Base-by-base conservation (phyloP, 192 early-diverging fungal genomes). In the Martensiomyces pterosporus region DNA sequence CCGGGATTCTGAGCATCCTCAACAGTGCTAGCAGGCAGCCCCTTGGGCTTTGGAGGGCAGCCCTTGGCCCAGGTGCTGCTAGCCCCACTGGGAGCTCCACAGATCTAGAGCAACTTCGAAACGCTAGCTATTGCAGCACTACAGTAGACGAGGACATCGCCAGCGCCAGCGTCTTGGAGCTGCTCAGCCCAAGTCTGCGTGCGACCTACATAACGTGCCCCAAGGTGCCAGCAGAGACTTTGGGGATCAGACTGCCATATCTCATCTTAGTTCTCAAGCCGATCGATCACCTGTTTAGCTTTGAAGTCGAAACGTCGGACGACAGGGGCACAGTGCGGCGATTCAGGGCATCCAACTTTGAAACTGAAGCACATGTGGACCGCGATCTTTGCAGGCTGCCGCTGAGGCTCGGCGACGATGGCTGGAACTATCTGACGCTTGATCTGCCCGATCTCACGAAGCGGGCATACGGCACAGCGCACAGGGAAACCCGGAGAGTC, bases 401-500 rank as follows among this genome's bases (percentile, higher is more conserved):
- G 2, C 77, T 98, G 80, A 82, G 88, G 7, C 68, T 98, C 33
- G n/a, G n/a, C n/a, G 94, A 98, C 52, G 79, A 86, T 48, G 93
- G 92, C 8, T 98, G 94, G 94, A 98, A 98, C 62, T 89, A 98
- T 61, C 82, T 98, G 50, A 85, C 87, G 44, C 80, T 98, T 57
- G 89, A 98, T 55, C 56, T 98, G 50, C 84, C 81, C 2, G 89
- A 92, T 52, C 90, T 89, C 64, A 88, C 89, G 4, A 75, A 82
- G 29, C 79, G 87, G n/a, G 84, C 85, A 0, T 98, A 93, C 62
- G 93, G 91, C 21, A 91, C 92, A 22, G 79, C 82, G 41, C 91
- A 92, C 60, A 82, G 79, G 24, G 93, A 98, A 65, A 93, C 89
- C 0, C 72, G 82, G 18, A 77, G 94, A 34, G 84, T 95, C 32